Base-by-base conservation (phyloP, 306 rosid species). In the Astragalus glycyphyllos region DNA sequence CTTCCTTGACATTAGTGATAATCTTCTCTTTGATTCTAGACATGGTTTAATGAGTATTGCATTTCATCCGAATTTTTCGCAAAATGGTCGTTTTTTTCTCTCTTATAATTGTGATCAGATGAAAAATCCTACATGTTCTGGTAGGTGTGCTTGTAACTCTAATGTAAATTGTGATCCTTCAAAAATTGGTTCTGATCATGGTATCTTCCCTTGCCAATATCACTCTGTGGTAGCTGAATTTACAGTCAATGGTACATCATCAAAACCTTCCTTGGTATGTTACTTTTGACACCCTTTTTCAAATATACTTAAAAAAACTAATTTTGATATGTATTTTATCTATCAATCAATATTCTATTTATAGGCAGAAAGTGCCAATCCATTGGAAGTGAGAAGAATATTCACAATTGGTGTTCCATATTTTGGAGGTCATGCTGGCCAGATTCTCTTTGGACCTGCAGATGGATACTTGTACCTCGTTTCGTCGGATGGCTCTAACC, bases 91-190 rank as follows among this genome's bases (percentile, higher is more conserved):
- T 26, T 85, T 85, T 82, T 73, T 68, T 73, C 11, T 79, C 84
- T 3, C 82, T n/a, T n/a, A 51, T 65, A 54, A 44, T 37, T 82
- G 86, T 40, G 79, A 81, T 59, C 79, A 79, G 69, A 34, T 54
- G 3, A 77, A 65, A 47, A 68, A 63, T 44, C 80, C 72, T 26
- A 45, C 69, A 4, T 85, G 84, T 65, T 58, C 80, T 58, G 89
- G 89, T 16, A 85, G 84, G 58, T 85, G 89, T 79, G 75, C 86
- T 38, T 85, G 84, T 67, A 79, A 76, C 41, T 38, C 66, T 51
- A 58, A 79, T 13, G 81, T 71, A 47, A 74, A 70, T 10, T 85
- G 81, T 62, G 83, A 82, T 58, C 85, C 86, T 60, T 73, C 72
- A 31, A 71, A 79, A 71, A 41, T 73, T 8, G 42, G 45, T 14